Percentiles rank a stretch among this genome's conserved stretches.
phyloP scores from a whole-genome alignment of 495 filamentous ascomycete species.

The Trichoderma reesei region DNA sequence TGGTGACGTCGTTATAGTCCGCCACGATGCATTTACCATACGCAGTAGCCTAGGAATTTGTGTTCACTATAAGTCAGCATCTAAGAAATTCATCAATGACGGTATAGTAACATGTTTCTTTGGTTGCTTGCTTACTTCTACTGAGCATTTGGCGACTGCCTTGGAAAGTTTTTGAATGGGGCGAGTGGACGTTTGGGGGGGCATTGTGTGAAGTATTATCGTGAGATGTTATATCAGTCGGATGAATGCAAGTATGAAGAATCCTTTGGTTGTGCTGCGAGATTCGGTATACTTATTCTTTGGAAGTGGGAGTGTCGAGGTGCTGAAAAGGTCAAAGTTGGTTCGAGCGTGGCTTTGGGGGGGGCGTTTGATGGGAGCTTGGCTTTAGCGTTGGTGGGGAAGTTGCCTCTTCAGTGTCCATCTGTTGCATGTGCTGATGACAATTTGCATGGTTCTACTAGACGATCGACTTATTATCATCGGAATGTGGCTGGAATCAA shows the following conservation, averaged over 20 bases:
- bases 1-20: conserved; percentile 84
- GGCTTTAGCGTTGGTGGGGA: too few relatives aligned
- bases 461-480: too few relatives aligned
- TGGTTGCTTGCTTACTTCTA: conserved; percentile 50
- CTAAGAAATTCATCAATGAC: conserved; percentile 4
- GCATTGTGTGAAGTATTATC: not conserved
- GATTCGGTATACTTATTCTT: not conserved
- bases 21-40: conserved; percentile 90
- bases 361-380: not conserved
- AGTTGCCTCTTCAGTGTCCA: too few relatives aligned
- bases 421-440: too few relatives aligned
- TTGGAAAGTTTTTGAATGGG: conserved; percentile 86
- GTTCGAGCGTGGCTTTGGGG: not conserved
- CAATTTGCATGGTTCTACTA: too few relatives aligned
- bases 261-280: too few relatives aligned
- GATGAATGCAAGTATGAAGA: too few relatives aligned
- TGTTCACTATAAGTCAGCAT: not conserved
- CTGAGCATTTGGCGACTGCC: conserved; percentile 71
- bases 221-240: too few relatives aligned
- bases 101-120: not conserved
- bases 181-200: conserved; percentile 24
- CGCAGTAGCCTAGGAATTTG: conserved; percentile 50
- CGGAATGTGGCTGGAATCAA: too few relatives aligned
- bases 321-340: not conserved
- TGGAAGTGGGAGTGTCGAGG: not conserved